Conservation (phyloP, 768 basidiomycete genomes). For the Boletus eberwhitei region DNA sequence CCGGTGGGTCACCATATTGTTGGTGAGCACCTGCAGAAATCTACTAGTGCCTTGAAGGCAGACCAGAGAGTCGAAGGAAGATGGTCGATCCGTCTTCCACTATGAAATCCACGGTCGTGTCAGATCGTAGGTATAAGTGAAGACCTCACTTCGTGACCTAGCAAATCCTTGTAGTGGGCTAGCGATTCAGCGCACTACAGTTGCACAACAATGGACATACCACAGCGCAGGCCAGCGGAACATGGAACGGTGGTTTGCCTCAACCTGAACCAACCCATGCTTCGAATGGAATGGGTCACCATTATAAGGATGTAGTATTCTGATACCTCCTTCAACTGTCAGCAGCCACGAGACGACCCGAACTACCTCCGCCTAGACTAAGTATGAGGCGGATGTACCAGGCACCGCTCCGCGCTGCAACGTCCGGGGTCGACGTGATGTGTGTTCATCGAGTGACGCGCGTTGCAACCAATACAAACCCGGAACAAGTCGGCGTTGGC, state of each 20-base stretch:
- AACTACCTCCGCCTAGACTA: background rate
- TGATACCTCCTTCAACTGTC: background rate
- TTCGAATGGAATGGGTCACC: background rate
- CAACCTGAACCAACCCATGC: too few relatives aligned
- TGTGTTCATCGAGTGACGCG: background rate
- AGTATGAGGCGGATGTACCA: background rate
- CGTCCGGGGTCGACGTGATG: background rate
- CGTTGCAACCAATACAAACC: background rate
- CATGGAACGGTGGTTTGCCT: background rate
- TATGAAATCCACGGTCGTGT: background rate
- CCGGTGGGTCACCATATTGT: background rate
- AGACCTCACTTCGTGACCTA: background rate
- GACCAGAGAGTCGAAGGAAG: background rate
- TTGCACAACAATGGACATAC: too few relatives aligned
- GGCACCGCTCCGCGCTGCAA: background rate
- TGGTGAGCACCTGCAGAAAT: background rate
- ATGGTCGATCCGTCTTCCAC: background rate
- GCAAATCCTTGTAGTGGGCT: background rate
- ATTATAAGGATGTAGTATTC: background rate
- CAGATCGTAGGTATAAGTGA: background rate
- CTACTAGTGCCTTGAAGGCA: too few relatives aligned
- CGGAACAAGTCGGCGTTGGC: background rate
- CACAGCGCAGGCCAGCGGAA: background rate
- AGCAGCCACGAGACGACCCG: background rate
- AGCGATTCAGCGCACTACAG: background rate